Base-by-base conservation (phyloP, 805 yeast genomes). In the Saccharomyces mikatae region DNA sequence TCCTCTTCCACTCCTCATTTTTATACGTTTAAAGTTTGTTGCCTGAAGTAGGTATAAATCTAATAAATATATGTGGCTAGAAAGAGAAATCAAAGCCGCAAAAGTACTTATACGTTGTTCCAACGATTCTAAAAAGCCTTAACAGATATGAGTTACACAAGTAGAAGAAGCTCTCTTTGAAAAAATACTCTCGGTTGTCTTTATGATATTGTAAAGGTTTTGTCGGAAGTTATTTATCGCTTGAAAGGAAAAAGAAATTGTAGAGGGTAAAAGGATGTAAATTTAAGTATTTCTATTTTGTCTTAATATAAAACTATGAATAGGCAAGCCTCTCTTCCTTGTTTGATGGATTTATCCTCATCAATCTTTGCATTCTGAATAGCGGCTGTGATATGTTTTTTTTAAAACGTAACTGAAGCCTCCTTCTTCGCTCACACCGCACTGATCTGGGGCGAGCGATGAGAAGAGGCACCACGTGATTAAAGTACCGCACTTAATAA, bases 1-100 rank as follows among this genome's bases (percentile, higher is more conserved):
- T 47, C 54, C 56, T 22, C 52, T 52, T 6, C 9, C 24, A 17
- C 10, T 9, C 10, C 30, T 48, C 30, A 48, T 28, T 47, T 17
- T 14, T 10, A 27, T 31, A 32, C 28, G 21, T n/a, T 21, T 9
- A 9, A 36, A 36, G 10, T 9, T 36, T 36, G 22, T 4, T 36
- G 44, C 24, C 9, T 17, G 17, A 36, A 36, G 10, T 36, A 17
- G 13, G 13, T 36, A 17, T n/a, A 8, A 9, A 3, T 17, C 17
- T 24, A 17, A 21, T 36, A 21, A 36, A 36, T 21, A 36, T 21
- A n/a, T 36, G 41, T n/a, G 22, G 4, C 24, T 10, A 36, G 1
- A 36, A 36, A 13, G n/a, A 32, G 17, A 36, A 36, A 17, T 17
- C 21, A n/a, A 17, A 17, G 22, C 22, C 17, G 22, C 9, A 36